Percentiles rank a stretch among this genome's conserved stretches.
phyloP scores from a whole-genome alignment of 169 alveolate species.

The Babesia bovis region DNA sequence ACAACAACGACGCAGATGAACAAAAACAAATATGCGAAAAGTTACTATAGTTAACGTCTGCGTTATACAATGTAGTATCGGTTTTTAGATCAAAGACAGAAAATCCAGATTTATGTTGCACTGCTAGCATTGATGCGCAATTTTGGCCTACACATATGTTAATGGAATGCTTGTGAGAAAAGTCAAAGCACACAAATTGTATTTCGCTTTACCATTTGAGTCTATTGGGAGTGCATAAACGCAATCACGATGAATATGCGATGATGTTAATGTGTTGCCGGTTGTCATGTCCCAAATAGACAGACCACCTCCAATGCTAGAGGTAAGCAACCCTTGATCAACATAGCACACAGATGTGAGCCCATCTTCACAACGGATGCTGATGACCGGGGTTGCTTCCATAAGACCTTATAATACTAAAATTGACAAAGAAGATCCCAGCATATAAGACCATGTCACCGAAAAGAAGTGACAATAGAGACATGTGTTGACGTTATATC shows the following conservation, averaged over 20 bases:
- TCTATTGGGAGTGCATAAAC: conserved; percentile 33
- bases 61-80: not conserved
- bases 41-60: not conserved
- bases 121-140: not conserved
- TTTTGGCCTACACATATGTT: conserved; percentile 17
- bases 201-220: conserved; percentile 11
- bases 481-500: too few relatives aligned
- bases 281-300: conserved; percentile 47
- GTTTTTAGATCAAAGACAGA: conserved; percentile 3
- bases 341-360: conserved; percentile 43
- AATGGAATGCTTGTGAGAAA: not conserved
- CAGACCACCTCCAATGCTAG: conserved; percentile 45
- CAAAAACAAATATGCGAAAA: conserved; percentile 12
- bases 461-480: too few relatives aligned
- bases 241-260: not conserved
- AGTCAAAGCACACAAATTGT: not conserved
- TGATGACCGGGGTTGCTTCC: not conserved
- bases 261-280: conserved; percentile 30
- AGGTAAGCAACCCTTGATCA: conserved; percentile 29
- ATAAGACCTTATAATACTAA: not conserved
- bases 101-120: conserved; percentile 26
- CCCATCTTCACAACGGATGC: conserved; percentile 35
- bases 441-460: too few relatives aligned
- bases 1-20: not conserved
- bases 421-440: too few relatives aligned